A percentile compares a stretch with the other conserved stretches of the same genome.
Conservation (phyloP, 768 basidiomycete species). For the Auricularia sp. region DNA sequence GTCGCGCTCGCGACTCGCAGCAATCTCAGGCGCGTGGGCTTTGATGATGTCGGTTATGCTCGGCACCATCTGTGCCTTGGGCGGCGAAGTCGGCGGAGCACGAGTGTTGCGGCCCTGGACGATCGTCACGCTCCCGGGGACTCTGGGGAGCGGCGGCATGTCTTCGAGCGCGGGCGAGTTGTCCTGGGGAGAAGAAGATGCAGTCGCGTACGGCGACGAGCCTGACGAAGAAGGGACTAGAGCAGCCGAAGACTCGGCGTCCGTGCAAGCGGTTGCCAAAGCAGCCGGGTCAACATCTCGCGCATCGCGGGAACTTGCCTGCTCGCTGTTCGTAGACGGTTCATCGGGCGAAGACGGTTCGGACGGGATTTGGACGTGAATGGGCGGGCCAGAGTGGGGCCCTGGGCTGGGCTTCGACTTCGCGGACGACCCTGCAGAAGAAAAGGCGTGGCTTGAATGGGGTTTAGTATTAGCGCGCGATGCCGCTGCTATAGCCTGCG, state of each 20-base stretch:
- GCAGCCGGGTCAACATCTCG: background rate
- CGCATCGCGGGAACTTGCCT: background rate
- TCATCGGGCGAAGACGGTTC: background rate
- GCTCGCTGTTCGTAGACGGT: background rate
- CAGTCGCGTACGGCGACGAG: background rate
- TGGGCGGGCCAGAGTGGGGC: background rate
- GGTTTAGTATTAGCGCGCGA: background rate
- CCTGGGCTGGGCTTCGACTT: background rate
- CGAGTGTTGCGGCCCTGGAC: background rate
- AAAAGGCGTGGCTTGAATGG: background rate
- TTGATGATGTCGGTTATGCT: slow-evolving; percentile 86
- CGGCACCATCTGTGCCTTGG: slow-evolving; percentile 35
- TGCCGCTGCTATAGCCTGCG: background rate
- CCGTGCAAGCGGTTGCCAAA: background rate
- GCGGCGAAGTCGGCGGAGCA: background rate
- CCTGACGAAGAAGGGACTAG: background rate
- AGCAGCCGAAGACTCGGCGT: background rate
- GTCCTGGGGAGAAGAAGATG: slow-evolving; percentile 15
- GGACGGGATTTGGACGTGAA: background rate
- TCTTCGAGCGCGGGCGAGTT: slow-evolving; percentile 7
- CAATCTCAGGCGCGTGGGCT: slow-evolving; percentile 48
- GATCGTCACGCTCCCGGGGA: background rate
- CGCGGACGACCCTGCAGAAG: background rate
- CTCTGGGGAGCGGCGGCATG: background rate
- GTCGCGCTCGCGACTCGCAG: background rate